phyloP scores from a whole-genome alignment of 2,329 filamentous ascomycete species.

The Microcyclospora tardicrescens region DNA sequence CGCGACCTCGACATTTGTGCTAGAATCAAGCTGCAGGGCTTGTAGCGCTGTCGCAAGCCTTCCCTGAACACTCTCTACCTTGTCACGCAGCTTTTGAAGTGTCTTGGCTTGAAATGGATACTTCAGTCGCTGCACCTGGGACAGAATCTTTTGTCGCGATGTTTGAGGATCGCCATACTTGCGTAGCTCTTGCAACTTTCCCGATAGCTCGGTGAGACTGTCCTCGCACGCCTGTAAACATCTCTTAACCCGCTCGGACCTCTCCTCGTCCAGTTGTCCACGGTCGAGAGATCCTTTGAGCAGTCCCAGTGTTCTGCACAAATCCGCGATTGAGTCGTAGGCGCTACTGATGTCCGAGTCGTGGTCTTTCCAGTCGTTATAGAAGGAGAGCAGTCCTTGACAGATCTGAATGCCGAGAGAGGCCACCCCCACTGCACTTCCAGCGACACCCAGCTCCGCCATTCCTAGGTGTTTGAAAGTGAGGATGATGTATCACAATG shows the following conservation, averaged over 20 bases:
- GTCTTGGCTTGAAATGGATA: conserved; percentile 6
- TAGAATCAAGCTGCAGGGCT: conserved; percentile 7
- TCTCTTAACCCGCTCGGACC: conserved; percentile 1
- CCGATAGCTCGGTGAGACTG: conserved; percentile 2
- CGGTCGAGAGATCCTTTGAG: conserved; percentile 2
- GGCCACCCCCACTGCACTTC: conserved; percentile 6
- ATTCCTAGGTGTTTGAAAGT: too few relatives aligned
- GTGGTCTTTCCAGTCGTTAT: conserved; percentile 6
- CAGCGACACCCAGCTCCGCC: neutral
- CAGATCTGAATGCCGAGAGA: conserved; percentile 8
- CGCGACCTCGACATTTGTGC: conserved; percentile 1
- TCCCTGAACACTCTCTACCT: conserved; percentile 2
- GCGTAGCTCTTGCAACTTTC: conserved; percentile 3
- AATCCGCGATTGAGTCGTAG: conserved; percentile 4
- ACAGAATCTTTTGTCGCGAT: conserved; percentile 4
- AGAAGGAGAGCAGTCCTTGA: conserved; percentile 8
- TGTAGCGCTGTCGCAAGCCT: conserved; percentile 5
- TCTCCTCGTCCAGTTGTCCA: conserved; percentile 1
- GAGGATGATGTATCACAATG: too few relatives aligned
- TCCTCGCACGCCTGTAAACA: conserved; percentile 3
- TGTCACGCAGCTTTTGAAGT: conserved; percentile 3
- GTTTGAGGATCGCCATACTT: conserved; percentile 2
- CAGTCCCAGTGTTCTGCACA: conserved; percentile 5
- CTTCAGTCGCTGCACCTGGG: conserved; percentile 4
- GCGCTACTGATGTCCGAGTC: conserved; percentile 4